Conservation (phyloP, 2,329 filamentous ascomycete genomes). For the Blastomyces emzantsi region DNA sequence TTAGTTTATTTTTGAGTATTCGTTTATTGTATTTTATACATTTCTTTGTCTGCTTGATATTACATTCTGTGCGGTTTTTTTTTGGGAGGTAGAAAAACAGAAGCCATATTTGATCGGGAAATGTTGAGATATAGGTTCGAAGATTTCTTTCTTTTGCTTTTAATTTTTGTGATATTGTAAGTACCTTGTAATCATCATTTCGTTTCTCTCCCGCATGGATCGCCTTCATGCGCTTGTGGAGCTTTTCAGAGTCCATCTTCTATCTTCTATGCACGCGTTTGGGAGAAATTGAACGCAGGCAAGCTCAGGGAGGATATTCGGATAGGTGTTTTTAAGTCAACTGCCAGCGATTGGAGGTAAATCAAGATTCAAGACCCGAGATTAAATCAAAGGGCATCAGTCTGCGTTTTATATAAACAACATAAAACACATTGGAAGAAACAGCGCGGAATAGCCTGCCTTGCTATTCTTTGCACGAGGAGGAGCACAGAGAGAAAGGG, state of each 20-base stretch:
- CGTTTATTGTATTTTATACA: background rate
- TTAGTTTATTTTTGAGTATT: background rate
- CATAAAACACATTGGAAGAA: background rate
- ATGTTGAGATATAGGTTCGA: background rate
- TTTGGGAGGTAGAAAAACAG: too few relatives aligned
- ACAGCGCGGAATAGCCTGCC: background rate
- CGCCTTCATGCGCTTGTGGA: conserved; percentile 8
- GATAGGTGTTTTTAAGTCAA: background rate
- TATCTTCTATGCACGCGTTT: background rate
- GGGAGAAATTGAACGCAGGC: conserved; percentile 1
- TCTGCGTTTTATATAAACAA: background rate
- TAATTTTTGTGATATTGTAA: background rate
- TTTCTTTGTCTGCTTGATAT: background rate
- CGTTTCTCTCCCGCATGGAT: background rate
- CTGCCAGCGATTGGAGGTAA: background rate
- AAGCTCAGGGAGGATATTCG: background rate
- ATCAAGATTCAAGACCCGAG: background rate
- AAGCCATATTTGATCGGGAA: too few relatives aligned
- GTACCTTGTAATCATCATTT: conserved; percentile 6
- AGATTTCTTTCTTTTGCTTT: background rate
- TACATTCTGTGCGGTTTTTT: background rate
- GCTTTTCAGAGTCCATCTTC: conserved; percentile 5
- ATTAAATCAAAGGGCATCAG: background rate
- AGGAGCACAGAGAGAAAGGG: background rate
- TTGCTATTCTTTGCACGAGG: background rate